Evolutionary conservation across 2,329 filamentous ascomycete species (phyloP), one percentile per base, ranked within the genome.

Genomic region (Fusarium odoratissimum): DNA sequence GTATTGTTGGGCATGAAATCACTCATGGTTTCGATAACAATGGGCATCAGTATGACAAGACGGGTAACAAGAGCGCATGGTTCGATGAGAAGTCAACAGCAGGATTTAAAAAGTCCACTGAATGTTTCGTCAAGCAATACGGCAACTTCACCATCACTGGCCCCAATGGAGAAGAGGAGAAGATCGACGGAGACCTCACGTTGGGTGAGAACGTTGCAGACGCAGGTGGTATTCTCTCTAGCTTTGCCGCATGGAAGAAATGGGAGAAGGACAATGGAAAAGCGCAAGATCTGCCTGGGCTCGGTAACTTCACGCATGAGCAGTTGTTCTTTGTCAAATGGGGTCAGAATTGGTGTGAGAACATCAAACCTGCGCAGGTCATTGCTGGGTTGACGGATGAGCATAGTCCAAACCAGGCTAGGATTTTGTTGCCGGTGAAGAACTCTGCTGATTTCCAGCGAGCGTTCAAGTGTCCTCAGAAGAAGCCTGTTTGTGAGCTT

Each of bases 161-260:
- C 0, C 84, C 88, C 16, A 84, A 90, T 40, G 87, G 84, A 8
- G 86, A 88, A 71, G 17, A 86, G 7, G 82, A 91, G 1, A 86
- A 90, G 69, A 87, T 93, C 64, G 90, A 92, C 67, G 91, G 91
- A 14, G 82, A 83, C 33, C 82, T 89, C 17, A 93, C 91, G 0
- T 81, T 93, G 8, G 90, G 88, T 30, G 91, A 93, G 82, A 93
- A 93, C 77, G 89, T 93, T 76, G 91, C 91, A 5, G 91, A 93
- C 78, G 89, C 91, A 2, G 91, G 91, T 28, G 91, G 91, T 14
- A 77, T 93, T 2, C 85, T 86, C 12, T 88, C 90, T 0, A 85
- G 90, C 1, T 93, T 89, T 77, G 83, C 86, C 23, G 91, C 91
- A 1, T 93, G 91, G 91, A 87, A 90, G 78, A 87, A 86, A 69